A percentile compares a stretch with the other conserved stretches of the same genome.
These are phyloP conservation scores for Russula compacta DNA, from an alignment of 768 basidiomycete species.

Conservation along the genomic window DNA sequence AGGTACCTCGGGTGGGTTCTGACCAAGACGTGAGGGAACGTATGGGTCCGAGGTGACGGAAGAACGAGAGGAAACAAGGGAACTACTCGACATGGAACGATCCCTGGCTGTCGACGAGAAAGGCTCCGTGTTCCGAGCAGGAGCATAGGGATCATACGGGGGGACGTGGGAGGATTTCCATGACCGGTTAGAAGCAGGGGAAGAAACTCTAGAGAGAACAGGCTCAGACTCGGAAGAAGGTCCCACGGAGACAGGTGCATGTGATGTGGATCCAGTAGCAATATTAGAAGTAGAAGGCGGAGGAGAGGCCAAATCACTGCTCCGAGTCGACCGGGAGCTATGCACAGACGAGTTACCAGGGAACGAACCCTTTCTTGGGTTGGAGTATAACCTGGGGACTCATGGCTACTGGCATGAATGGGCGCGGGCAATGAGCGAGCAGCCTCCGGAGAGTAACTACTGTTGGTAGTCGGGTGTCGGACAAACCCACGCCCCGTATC, in stretches of 20 bases:
- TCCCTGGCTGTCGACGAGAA: slow-evolving; percentile 5
- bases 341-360: slow-evolving; percentile 12
- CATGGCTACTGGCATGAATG: neutral
- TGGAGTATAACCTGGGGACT: neutral
- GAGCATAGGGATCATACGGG: slow-evolving; percentile 21
- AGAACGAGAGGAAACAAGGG: slow-evolving; percentile 30
- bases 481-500: neutral
- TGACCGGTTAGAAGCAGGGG: slow-evolving; percentile 18
- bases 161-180: slow-evolving; percentile 12
- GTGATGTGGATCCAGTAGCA: slow-evolving; percentile 17
- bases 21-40: slow-evolving; percentile 29
- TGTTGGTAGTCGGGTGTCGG: neutral
- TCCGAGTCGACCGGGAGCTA: slow-evolving; percentile 8
- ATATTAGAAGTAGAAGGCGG: slow-evolving; percentile 6
- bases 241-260: slow-evolving; percentile 21
- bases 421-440: slow-evolving; percentile 1
- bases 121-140: neutral
- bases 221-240: slow-evolving; percentile 17
- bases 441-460: neutral
- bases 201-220: slow-evolving; percentile 17
- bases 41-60: slow-evolving; percentile 28
- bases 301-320: slow-evolving; percentile 7
- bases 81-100: slow-evolving; percentile 40
- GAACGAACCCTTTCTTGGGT: slow-evolving; percentile 7
- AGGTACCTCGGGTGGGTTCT: slow-evolving; percentile 4